A percentile compares a stretch with the other conserved stretches of the same genome.
These are phyloP conservation scores for Rutstroemia sp. DNA, from an alignment of 2,329 filamentous ascomycete species.

Conservation along the genomic window DNA sequence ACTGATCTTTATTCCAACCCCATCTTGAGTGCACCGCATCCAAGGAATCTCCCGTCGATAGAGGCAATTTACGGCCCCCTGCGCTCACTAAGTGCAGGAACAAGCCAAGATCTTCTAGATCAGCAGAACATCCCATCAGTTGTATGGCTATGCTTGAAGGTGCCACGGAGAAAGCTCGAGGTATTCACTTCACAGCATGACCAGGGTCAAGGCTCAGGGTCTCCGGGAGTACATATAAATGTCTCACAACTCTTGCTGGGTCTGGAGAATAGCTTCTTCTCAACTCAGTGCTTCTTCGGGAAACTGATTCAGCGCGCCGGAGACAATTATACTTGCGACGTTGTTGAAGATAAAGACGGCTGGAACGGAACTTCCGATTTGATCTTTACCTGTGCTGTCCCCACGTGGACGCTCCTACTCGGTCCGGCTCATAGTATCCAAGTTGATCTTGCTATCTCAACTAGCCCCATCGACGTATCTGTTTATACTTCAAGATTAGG, in stretches of 20 bases:
- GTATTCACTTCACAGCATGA: not conserved
- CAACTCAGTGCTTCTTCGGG: slow-evolving; percentile 1
- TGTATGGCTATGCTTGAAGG: slow-evolving; percentile 7
- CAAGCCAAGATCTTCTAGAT: not conserved
- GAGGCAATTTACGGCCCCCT: not conserved
- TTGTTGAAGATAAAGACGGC: not conserved
- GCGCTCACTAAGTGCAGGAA: not conserved
- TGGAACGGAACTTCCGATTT: not conserved
- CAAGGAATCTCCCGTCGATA: not conserved
- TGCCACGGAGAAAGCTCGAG: slow-evolving; percentile 2
- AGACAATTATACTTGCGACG: not conserved
- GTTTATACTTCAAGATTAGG: not conserved
- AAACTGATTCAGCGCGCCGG: not conserved
- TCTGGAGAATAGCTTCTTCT: not conserved
- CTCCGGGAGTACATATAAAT: not conserved
- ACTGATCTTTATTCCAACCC: not conserved
- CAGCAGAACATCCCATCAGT: slow-evolving; percentile 5
- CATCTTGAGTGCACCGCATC: not conserved
- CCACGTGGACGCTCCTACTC: not conserved
- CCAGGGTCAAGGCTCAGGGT: not conserved
- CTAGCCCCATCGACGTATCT: not conserved
- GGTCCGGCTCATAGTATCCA: not conserved
- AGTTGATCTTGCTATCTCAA: not conserved
- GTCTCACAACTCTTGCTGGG: not conserved
- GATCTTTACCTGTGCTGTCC: not conserved